Percentiles rank a stretch among this genome's conserved stretches.
Conservation (phyloP, 1,139 yeast species). For the Scheffersomyces segobiensis region DNA sequence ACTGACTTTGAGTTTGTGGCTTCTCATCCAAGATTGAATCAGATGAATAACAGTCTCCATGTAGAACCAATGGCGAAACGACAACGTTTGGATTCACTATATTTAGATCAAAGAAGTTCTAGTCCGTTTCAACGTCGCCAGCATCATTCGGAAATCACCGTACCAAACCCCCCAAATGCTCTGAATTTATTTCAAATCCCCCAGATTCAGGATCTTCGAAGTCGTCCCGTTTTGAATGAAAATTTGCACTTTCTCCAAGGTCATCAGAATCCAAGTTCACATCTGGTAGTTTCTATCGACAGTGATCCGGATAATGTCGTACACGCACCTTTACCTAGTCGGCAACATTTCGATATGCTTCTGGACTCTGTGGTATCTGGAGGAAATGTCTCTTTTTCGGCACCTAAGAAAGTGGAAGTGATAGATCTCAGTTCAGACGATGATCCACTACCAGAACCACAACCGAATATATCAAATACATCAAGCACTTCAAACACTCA, state of each 20-base stretch:
- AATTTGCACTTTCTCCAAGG: not conserved
- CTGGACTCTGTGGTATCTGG: not conserved
- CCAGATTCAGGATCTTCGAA: not conserved
- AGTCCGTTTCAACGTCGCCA: not conserved
- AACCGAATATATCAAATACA: not conserved
- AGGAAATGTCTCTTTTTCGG: not conserved
- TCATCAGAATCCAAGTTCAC: not conserved
- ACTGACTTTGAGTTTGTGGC: not conserved
- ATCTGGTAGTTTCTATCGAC: not conserved
- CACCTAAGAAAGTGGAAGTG: constrained; percentile 5
- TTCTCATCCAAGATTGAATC: not conserved
- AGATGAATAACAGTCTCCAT: not conserved
- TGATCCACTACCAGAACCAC: not conserved
- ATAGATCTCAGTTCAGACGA: constrained; percentile 9
- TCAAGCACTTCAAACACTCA: not conserved
- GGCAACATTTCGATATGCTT: not conserved
- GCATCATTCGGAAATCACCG: not conserved
- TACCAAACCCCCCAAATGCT: not conserved
- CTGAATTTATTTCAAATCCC: not conserved
- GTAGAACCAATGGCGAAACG: not conserved
- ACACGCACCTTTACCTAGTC: not conserved
- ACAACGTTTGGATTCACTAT: not conserved
- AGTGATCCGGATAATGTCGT: not conserved
- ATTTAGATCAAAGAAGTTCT: not conserved
- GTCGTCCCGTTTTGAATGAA: not conserved